These are phyloP conservation scores for Prunus yedoensis DNA, from an alignment of 331 rosid genomes.

Conservation along the genomic window DNA sequence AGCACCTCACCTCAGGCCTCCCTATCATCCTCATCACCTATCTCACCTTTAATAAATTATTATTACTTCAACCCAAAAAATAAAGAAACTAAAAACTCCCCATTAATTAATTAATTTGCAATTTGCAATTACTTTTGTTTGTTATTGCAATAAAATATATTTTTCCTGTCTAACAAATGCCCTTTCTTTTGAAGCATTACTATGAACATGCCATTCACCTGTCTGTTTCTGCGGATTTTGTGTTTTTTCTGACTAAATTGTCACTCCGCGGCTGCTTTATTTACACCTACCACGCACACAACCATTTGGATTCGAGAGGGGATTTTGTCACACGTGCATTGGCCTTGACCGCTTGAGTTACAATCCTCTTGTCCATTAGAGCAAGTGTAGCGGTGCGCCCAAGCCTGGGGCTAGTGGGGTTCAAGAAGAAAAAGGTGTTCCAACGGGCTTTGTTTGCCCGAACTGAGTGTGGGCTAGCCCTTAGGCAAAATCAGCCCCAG, in stretches of 20 bases:
- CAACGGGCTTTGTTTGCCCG: too few relatives aligned
- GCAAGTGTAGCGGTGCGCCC: too few relatives aligned
- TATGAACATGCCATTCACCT: slow-evolving; percentile 8
- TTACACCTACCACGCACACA: not conserved
- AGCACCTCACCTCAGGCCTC: slow-evolving; percentile 38
- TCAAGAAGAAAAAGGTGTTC: too few relatives aligned
- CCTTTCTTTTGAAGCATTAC: not conserved
- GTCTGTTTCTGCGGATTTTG: not conserved
- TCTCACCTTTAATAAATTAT: not conserved
- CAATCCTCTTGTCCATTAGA: too few relatives aligned
- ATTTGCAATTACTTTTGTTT: not conserved
- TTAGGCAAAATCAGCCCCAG: too few relatives aligned
- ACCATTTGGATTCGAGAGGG: not conserved
- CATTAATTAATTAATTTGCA: not conserved
- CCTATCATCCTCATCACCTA: slow-evolving; percentile 37
- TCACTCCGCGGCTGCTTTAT: not conserved
- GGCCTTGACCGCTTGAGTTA: too few relatives aligned
- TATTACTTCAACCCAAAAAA: not conserved
- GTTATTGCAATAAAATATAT: not conserved
- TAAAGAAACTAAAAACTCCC: not conserved
- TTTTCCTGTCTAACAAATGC: not conserved
- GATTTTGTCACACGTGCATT: too few relatives aligned
- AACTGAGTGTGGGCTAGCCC: too few relatives aligned
- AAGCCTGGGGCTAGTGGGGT: too few relatives aligned
- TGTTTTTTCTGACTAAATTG: not conserved